phyloP scores from a whole-genome alignment of 129 eudicot species.

The Lonicera japonica region DNA sequence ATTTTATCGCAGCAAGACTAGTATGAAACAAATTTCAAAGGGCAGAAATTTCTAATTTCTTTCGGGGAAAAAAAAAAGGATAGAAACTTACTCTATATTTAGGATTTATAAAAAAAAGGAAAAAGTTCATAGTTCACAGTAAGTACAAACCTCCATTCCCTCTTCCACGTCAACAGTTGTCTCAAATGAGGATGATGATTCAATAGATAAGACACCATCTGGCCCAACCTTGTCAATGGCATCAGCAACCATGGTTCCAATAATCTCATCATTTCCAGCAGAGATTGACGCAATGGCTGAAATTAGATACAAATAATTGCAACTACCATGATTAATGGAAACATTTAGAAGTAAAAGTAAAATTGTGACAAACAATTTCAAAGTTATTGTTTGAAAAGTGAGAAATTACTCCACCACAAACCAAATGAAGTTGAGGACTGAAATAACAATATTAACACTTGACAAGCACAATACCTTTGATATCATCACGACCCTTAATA shows the following conservation, averaged over 20 bases:
- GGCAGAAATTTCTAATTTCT: background rate
- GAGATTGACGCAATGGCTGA: conserved; percentile 88
- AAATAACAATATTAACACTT: background rate
- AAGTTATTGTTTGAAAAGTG: too few relatives aligned
- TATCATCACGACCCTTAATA: conserved; percentile 83
- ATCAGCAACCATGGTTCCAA: conserved; percentile 91
- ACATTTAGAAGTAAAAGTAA: too few relatives aligned
- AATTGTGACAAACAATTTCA: too few relatives aligned
- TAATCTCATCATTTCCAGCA: conserved; percentile 82
- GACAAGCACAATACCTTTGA: conserved; percentile 48
- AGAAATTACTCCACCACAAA: too few relatives aligned
- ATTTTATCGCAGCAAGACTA: background rate
- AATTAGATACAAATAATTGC: background rate
- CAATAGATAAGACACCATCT: conserved; percentile 84
- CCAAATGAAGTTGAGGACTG: too few relatives aligned
- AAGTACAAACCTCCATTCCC: conserved; percentile 83
- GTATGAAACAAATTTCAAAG: background rate
- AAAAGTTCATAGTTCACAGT: background rate
- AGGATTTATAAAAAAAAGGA: background rate
- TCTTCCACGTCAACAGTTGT: conserved; percentile 95
- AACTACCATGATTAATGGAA: background rate
- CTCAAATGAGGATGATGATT: conserved; percentile 88
- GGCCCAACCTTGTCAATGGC: conserved; percentile 95
- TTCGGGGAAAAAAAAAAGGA: too few relatives aligned
- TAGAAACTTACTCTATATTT: background rate